phyloP scores from a whole-genome alignment of 129 eudicot genomes.

The Ambrosia artemisiifolia region DNA sequence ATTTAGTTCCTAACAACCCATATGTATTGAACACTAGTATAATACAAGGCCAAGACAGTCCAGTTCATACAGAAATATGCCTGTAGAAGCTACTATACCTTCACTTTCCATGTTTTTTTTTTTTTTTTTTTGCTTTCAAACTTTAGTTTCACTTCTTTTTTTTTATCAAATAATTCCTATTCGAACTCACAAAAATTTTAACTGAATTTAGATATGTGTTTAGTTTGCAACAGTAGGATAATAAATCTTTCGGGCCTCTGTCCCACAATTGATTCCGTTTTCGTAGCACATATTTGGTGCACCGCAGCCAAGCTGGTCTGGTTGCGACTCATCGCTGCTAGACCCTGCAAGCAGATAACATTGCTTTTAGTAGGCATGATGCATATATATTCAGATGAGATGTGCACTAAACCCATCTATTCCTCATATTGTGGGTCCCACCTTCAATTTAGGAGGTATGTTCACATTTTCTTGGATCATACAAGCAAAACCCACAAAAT shows the following conservation, averaged over 20 bases:
- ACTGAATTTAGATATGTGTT: neutral
- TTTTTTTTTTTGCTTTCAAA: neutral
- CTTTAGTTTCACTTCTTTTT: neutral
- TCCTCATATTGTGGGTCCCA: no score
- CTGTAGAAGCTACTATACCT: neutral
- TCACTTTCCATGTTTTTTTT: neutral
- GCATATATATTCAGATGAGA: neutral
- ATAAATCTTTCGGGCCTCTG: neutral
- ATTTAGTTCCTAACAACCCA: no score
- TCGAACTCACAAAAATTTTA: neutral
- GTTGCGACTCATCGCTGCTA: neutral
- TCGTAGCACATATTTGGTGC: neutral
- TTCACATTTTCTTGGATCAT: no score
- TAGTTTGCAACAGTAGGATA: slow-evolving; percentile 3
- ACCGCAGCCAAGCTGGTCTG: neutral
- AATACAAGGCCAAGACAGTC: neutral
- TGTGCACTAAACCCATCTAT: no score
- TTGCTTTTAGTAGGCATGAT: neutral
- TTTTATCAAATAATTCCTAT: neutral
- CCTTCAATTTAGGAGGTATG: no score
- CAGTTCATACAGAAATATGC: neutral
- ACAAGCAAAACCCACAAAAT: no score
- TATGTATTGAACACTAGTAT: no score
- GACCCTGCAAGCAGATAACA: slow-evolving; percentile 5
- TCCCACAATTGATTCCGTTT: neutral